Conservation (phyloP, 176 grass and related monocot species). For the Oryza glumipatula region DNA sequence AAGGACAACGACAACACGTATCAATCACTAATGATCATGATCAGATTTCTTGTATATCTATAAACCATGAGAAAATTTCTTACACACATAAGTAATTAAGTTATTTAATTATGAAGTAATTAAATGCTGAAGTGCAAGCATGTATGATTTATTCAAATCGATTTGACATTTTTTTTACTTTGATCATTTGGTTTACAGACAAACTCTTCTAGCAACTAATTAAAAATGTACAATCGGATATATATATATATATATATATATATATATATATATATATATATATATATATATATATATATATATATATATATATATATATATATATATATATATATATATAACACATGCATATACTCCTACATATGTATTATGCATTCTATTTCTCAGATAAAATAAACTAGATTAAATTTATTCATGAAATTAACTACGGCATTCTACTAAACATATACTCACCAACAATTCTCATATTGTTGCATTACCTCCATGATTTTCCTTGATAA, state of each 20-base stretch:
- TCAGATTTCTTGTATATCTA: neutral
- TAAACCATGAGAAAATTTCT: neutral
- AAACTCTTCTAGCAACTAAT: neutral
- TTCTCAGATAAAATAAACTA: neutral
- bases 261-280: too few species aligned
- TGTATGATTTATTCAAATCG: neutral
- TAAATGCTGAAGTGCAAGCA: neutral
- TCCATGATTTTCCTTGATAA: too few species aligned
- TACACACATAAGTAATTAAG: neutral
- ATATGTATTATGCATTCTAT: neutral
- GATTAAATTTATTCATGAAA: too few species aligned
- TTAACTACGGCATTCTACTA: too few species aligned
- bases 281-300: too few species aligned
- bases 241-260: too few species aligned
- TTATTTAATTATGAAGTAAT: neutral
- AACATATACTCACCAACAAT: too few species aligned
- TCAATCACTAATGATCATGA: constrained; percentile 14
- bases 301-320: too few species aligned
- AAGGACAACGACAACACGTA: neutral
- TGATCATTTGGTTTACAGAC: neutral
- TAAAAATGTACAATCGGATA: neutral
- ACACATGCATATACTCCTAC: neutral
- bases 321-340: too few species aligned
- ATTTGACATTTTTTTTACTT: neutral
- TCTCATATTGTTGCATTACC: too few species aligned